These are phyloP conservation scores for Irpex sp. DNA, from an alignment of 1,284 basidiomycete species.

Conservation along the genomic window DNA sequence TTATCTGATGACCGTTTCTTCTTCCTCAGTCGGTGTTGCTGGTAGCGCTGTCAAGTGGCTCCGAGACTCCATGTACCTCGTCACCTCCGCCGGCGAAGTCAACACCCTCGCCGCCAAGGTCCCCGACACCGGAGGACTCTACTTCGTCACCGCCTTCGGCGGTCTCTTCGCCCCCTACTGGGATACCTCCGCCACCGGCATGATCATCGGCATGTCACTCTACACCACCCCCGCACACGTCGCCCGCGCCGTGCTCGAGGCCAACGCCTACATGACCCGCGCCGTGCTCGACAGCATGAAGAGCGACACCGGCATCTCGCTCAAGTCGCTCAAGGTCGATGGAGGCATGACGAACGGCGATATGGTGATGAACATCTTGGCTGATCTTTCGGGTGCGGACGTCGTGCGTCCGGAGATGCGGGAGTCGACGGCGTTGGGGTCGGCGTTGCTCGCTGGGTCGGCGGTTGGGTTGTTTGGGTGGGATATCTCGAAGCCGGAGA, in stretches of 20 bases:
- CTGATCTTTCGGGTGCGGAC: constrained; percentile 89
- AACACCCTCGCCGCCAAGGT: constrained; percentile 81
- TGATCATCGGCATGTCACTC: constrained; percentile 83
- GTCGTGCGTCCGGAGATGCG: constrained; percentile 94
- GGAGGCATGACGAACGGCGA: constrained; percentile 94
- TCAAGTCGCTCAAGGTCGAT: constrained; percentile 87
- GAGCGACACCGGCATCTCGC: constrained; percentile 68
- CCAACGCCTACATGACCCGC: constrained; percentile 85
- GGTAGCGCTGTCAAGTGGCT: constrained; percentile 97
- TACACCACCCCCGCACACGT: constrained; percentile 95
- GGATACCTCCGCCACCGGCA: constrained; percentile 82
- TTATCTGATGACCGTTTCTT: neutral
- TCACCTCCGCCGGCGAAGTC: constrained; percentile 78
- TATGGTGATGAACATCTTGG: constrained; percentile 86
- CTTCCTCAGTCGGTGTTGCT: constrained; percentile 75
- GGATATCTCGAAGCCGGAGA: constrained; percentile 84
- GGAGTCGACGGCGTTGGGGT: constrained; percentile 97
- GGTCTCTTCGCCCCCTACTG: constrained; percentile 91
- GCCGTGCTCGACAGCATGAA: constrained; percentile 95
- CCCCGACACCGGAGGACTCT: constrained; percentile 84
- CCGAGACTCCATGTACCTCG: constrained; percentile 85
- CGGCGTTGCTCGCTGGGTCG: constrained; percentile 90
- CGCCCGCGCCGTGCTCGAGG: constrained; percentile 90
- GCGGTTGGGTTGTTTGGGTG: constrained; percentile 92
- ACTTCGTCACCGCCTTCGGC: constrained; percentile 96